Evolutionary conservation across 371 early-diverging fungal species (phyloP).

Genomic region (Mucor velutinosus): DNA sequence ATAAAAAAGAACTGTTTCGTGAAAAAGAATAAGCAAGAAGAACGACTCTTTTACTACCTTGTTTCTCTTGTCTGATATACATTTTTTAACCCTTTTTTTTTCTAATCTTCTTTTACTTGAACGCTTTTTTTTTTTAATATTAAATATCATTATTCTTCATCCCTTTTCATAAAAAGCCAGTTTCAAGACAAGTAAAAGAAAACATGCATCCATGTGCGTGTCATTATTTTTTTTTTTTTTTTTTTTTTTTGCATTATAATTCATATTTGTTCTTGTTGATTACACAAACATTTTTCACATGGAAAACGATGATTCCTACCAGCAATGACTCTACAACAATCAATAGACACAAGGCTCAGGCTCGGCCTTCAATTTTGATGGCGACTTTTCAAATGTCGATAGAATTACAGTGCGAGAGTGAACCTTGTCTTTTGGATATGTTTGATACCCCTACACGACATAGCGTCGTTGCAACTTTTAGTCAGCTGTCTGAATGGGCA

Average conservation of each 20-base stretch:
- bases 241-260: not conserved
- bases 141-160: not conserved
- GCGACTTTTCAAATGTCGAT: too few relatives aligned
- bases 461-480: too few relatives aligned
- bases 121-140: slow-evolving; percentile 2
- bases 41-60: not conserved
- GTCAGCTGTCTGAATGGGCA: too few relatives aligned
- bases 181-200: not conserved
- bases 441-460: too few relatives aligned
- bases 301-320: not conserved
- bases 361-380: too few relatives aligned
- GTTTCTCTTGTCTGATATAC: not conserved
- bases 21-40: not conserved
- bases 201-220: not conserved
- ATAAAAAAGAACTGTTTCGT: not conserved
- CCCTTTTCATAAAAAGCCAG: not conserved
- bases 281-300: not conserved
- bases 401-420: too few relatives aligned
- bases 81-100: not conserved
- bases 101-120: not conserved
- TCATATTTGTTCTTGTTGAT: not conserved
- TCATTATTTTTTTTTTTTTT: too few relatives aligned
- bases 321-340: not conserved
- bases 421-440: too few relatives aligned
- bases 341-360: not conserved